Evolutionary conservation across 2,329 filamentous ascomycete species (phyloP).

Genomic region (Berkeleyomyces rouxiae): DNA sequence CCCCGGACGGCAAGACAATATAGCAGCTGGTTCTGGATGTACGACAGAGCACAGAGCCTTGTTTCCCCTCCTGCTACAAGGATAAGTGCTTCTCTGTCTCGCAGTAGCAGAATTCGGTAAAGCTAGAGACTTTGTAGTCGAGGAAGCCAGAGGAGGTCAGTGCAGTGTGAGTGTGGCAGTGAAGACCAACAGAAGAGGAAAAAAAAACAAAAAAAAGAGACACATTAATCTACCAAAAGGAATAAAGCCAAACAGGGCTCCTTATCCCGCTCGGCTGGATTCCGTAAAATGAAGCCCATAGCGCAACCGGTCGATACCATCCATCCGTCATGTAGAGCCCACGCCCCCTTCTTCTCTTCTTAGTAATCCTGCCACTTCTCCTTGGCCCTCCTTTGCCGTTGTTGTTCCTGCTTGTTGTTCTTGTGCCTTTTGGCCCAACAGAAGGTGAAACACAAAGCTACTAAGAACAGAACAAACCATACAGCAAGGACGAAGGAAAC

Average conservation of each 20-base stretch:
- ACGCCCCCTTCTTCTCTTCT: neutral
- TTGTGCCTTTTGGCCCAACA: neutral
- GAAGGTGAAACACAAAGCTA: neutral
- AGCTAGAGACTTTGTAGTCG: neutral
- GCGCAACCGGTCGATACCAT: neutral
- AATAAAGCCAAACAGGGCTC: neutral
- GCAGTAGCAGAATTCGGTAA: too few relatives aligned
- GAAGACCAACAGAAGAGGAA: neutral
- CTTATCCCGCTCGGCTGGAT: neutral
- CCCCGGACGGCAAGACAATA: too few relatives aligned
- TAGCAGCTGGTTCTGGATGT: too few relatives aligned
- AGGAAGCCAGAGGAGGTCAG: neutral
- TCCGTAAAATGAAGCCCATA: slow-evolving; percentile 1
- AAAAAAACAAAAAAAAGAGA: slow-evolving; percentile 1
- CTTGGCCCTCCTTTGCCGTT: neutral
- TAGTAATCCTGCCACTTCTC: neutral
- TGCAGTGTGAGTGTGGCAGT: neutral
- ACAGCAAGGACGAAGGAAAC: neutral
- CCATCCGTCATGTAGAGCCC: neutral
- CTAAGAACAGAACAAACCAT: neutral
- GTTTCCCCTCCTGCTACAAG: too few relatives aligned
- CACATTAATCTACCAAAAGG: neutral
- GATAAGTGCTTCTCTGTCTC: too few relatives aligned
- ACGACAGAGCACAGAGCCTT: too few relatives aligned
- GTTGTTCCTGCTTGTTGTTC: neutral